These are phyloP conservation scores for Sergeia podlipaevii DNA, from an alignment of 208 protist species.

Conservation along the genomic window DNA sequence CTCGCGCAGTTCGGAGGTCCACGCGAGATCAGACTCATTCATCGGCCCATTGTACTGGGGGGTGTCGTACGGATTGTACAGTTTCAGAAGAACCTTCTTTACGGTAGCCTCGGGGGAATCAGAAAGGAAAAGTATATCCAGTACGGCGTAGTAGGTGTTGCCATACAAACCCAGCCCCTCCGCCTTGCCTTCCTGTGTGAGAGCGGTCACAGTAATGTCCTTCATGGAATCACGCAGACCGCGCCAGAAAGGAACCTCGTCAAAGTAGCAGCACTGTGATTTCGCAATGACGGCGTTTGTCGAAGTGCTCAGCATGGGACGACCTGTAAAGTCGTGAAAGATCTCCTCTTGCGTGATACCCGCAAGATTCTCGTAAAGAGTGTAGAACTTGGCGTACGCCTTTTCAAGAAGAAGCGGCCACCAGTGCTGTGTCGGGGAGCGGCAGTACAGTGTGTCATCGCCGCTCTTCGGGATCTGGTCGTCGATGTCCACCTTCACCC, in stretches of 20 bases:
- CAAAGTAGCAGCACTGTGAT: slow-evolving; percentile 28
- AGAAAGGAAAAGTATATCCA: slow-evolving; percentile 27
- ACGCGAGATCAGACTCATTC: slow-evolving; percentile 31
- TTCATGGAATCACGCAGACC: slow-evolving; percentile 19
- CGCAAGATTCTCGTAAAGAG: slow-evolving; percentile 55
- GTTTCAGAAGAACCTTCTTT: slow-evolving; percentile 25
- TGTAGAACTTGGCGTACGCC: slow-evolving; percentile 86
- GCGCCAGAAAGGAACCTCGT: slow-evolving; percentile 37
- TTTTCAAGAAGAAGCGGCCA: slow-evolving; percentile 71
- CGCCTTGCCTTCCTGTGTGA: slow-evolving; percentile 14
- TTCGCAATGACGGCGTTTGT: slow-evolving; percentile 28
- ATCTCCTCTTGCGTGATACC: slow-evolving; percentile 50
- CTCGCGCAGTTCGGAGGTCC: slow-evolving; percentile 28
- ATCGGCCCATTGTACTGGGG: slow-evolving; percentile 39
- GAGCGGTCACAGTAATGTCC: slow-evolving; percentile 24
- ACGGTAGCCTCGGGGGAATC: slow-evolving; percentile 15
- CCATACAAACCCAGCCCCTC: slow-evolving; percentile 33
- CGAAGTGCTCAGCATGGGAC: slow-evolving; percentile 33
- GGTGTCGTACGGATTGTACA: slow-evolving; percentile 51
- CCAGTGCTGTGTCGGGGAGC: slow-evolving; percentile 59
- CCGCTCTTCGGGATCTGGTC: slow-evolving; percentile 56
- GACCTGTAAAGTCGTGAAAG: slow-evolving; percentile 64
- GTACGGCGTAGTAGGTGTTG: slow-evolving; percentile 41
- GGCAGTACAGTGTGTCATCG: slow-evolving; percentile 55
- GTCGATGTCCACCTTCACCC: slow-evolving; percentile 56